Conservation (phyloP, 2,329 filamentous ascomycete genomes). For the Cladosporium sp. region DNA sequence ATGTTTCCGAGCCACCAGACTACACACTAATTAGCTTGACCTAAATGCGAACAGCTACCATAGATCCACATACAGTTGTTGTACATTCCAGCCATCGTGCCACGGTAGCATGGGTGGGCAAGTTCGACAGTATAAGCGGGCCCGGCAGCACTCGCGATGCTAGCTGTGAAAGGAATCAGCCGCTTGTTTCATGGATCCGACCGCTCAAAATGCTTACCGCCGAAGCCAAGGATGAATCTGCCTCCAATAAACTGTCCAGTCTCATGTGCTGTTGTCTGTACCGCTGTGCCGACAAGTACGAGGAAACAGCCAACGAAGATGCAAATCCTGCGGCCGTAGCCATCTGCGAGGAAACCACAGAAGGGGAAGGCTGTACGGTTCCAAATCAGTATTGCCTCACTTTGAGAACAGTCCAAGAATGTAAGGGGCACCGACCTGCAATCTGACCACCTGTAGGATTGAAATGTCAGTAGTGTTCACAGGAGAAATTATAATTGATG, state of each 20-base stretch:
- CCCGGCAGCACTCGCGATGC: conserved; percentile 52
- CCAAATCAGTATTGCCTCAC: no score
- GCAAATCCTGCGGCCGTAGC: conserved; percentile 46
- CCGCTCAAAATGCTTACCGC: conserved; percentile 34
- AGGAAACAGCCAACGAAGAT: conserved; percentile 52
- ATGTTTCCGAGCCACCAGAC: conserved; percentile 45
- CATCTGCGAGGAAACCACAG: conserved; percentile 35
- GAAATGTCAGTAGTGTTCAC: no score
- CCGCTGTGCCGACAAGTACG: conserved; percentile 46
- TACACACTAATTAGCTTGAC: not conserved
- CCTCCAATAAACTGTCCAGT: conserved; percentile 49
- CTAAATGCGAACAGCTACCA: not conserved
- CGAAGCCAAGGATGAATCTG: conserved; percentile 38
- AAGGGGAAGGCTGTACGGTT: conserved; percentile 37
- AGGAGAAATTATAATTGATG: no score
- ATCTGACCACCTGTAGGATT: conserved; percentile 37
- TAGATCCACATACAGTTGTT: conserved; percentile 30
- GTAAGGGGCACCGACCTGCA: conserved; percentile 16
- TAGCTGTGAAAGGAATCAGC: conserved; percentile 2
- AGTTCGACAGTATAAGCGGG: conserved; percentile 58
- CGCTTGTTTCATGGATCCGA: not conserved
- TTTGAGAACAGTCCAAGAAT: no score
- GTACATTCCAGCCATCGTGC: conserved; percentile 54
- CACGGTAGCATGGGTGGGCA: conserved; percentile 55
- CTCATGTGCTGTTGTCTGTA: conserved; percentile 44